These are phyloP conservation scores for Clarireedia homoeocarpa DNA, from an alignment of 2,329 filamentous ascomycete species.

Conservation along the genomic window DNA sequence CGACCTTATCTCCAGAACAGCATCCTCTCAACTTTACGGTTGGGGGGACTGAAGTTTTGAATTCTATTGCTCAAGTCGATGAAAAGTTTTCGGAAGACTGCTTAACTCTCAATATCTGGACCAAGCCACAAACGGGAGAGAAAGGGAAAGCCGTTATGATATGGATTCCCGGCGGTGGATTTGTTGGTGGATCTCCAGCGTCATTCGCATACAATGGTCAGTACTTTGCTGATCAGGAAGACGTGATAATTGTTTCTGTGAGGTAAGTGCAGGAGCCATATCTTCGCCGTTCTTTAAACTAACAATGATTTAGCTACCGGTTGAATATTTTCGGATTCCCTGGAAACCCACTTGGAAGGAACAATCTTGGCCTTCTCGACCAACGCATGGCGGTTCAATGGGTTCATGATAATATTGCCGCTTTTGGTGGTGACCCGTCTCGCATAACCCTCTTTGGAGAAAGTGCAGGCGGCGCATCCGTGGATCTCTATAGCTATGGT, in stretches of 20 bases:
- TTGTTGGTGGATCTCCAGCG: conserved; percentile 31
- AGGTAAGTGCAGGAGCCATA: conserved; percentile 32
- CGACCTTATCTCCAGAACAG: not conserved
- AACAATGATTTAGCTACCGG: conserved; percentile 28
- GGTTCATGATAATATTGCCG: conserved; percentile 50
- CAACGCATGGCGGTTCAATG: conserved; percentile 53
- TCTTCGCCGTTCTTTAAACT: conserved; percentile 13
- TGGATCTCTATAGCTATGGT: conserved; percentile 29
- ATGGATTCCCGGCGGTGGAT: conserved; percentile 36
- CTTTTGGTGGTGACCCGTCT: conserved; percentile 50
- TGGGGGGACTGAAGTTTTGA: not conserved
- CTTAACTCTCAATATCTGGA: conserved; percentile 34
- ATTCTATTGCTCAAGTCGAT: not conserved
- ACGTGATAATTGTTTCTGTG: conserved; percentile 39
- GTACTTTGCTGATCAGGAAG: conserved; percentile 34
- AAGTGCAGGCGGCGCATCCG: conserved; percentile 49
- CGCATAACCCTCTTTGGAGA: conserved; percentile 49
- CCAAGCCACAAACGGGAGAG: conserved; percentile 23
- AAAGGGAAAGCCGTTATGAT: conserved; percentile 34
- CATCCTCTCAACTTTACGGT: not conserved
- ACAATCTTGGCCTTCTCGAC: conserved; percentile 56
- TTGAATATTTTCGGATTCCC: conserved; percentile 34
- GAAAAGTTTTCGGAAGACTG: conserved; percentile 30
- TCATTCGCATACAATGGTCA: conserved; percentile 35
- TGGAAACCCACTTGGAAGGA: conserved; percentile 21